Conservation (phyloP, 177 flowering plant genomes). For the Tripterygium wilfordii region DNA sequence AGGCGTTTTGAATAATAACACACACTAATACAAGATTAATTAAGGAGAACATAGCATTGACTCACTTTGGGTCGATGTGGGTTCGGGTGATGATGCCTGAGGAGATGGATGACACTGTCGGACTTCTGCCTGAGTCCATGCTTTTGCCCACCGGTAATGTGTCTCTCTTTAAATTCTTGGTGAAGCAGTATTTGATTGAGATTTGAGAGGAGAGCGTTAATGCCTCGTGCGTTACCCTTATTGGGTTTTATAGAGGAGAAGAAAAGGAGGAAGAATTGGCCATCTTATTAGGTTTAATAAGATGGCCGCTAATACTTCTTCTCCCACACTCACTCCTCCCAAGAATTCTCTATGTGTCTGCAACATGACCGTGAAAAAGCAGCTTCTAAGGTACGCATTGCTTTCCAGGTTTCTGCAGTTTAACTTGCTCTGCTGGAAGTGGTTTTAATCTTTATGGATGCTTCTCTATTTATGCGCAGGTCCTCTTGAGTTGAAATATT, state of each 20-base stretch:
- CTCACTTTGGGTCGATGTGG: conserved; percentile 56
- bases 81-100: conserved; percentile 56
- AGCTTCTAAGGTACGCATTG: conserved; percentile 55
- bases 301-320: conserved; percentile 67
- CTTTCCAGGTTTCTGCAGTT: neutral
- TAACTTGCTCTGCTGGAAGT: neutral
- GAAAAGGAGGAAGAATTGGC: conserved; percentile 42
- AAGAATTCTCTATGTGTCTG: conserved; percentile 71
- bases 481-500: too few relatives aligned
- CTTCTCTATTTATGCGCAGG: too few relatives aligned
- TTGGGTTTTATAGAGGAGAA: conserved; percentile 55
- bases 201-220: conserved; percentile 51
- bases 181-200: conserved; percentile 81
- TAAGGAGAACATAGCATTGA: too few relatives aligned
- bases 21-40: too few relatives aligned
- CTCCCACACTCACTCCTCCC: conserved; percentile 79
- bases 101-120: conserved; percentile 55
- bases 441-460: too few relatives aligned
- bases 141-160: conserved; percentile 42
- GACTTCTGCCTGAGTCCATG: conserved; percentile 74
- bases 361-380: conserved; percentile 76
- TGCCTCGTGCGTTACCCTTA: conserved; percentile 74
- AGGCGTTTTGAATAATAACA: too few relatives aligned
- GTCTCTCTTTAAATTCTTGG: conserved; percentile 48
- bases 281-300: conserved; percentile 61